Evolutionary conservation across 768 basidiomycete genomes (phyloP).

Genomic region (Neoboletus magnificus): DNA sequence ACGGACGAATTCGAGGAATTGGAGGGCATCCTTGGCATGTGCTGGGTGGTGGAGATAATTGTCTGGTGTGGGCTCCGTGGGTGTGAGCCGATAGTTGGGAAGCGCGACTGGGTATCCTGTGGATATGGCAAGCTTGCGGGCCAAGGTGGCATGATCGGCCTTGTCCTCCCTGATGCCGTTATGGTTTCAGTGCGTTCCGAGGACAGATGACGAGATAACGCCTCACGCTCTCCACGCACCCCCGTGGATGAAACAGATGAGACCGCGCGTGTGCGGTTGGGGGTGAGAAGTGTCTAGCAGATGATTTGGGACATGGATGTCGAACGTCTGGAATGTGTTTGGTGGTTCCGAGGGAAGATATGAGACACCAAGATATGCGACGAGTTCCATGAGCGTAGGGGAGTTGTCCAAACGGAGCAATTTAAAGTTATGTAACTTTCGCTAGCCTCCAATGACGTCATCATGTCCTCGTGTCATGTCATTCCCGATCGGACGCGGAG

Average conservation of each 20-base stretch:
- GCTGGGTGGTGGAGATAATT: conserved; percentile 57
- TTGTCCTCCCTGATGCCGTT: conserved; percentile 66
- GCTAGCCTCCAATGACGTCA: conserved; percentile 29
- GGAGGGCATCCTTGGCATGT: conserved; percentile 65
- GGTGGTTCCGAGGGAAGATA: conserved; percentile 32
- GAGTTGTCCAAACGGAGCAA: no score
- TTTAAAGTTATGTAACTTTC: not conserved
- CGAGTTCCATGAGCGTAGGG: conserved; percentile 7
- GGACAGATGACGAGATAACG: not conserved
- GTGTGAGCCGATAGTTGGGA: conserved; percentile 77
- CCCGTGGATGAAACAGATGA: conserved; percentile 76
- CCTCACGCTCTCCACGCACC: conserved; percentile 81
- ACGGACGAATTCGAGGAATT: conserved; percentile 56
- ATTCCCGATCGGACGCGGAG: not conserved
- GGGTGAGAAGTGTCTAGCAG: not conserved
- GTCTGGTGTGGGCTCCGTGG: conserved; percentile 34
- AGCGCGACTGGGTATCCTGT: conserved; percentile 61
- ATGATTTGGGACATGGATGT: conserved; percentile 44
- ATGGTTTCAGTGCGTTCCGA: conserved; percentile 3
- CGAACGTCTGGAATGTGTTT: conserved; percentile 47
- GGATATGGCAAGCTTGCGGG: conserved; percentile 45
- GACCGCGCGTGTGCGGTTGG: conserved; percentile 23
- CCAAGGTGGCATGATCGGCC: conserved; percentile 51
- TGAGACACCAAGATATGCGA: conserved; percentile 24
- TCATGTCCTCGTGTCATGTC: conserved; percentile 19